Percentiles rank a stretch among this genome's conserved stretches.
Conservation (phyloP, 257 asterid species). For the Schizonepeta tenuifolia region DNA sequence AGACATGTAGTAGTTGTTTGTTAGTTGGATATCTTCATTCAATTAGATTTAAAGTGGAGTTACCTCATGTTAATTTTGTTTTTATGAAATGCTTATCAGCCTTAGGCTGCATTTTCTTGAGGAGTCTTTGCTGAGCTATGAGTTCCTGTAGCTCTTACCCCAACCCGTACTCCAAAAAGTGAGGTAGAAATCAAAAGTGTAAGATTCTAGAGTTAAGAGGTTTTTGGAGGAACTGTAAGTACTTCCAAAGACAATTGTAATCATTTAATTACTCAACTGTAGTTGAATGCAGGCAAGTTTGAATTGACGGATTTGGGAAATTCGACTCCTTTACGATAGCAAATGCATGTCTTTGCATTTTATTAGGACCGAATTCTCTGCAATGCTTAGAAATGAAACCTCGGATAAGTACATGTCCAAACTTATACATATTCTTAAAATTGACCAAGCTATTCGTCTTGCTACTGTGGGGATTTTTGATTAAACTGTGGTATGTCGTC, state of each 20-base stretch:
- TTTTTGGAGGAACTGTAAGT: conserved; percentile 3
- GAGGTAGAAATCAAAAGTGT: background rate
- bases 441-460: background rate
- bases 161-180: too few species aligned
- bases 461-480: background rate
- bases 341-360: background rate
- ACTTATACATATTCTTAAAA: background rate
- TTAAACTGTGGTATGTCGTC: background rate
- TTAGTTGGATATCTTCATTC: background rate
- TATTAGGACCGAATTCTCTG: background rate
- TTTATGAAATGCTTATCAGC: background rate
- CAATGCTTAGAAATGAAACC: background rate
- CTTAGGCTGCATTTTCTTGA: background rate
- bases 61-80: background rate
- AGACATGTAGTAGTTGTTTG: background rate
- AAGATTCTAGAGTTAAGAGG: conserved; percentile 14
- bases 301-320: background rate
- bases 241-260: background rate
- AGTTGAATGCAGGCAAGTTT: conserved; percentile 1
- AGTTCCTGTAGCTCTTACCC: too few species aligned
- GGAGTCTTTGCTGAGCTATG: too few species aligned
- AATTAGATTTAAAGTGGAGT: background rate
- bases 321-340: background rate
- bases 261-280: background rate
- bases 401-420: background rate